These are phyloP conservation scores for Thalassiosira profunda DNA, from an alignment of 108 stramenopile species.

Conservation along the genomic window DNA sequence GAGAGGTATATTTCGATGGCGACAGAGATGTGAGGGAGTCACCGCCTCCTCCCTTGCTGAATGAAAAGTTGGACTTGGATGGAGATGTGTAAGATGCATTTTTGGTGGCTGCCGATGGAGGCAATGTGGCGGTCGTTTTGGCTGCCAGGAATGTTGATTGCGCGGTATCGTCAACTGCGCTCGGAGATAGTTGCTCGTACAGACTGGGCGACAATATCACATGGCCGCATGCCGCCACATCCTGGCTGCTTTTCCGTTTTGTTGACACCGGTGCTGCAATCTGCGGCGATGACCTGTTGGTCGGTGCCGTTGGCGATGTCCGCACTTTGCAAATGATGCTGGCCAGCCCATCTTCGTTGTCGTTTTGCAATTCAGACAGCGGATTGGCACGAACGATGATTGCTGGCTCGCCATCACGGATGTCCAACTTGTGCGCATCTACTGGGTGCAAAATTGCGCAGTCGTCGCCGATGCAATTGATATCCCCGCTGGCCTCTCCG, in stretches of 20 bases:
- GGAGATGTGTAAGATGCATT: slow-evolving; percentile 17
- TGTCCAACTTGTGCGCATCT: slow-evolving; percentile 23
- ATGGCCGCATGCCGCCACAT: slow-evolving; percentile 1
- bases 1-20: slow-evolving; percentile 18
- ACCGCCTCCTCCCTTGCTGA: slow-evolving; percentile 63
- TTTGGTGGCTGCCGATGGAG: neutral
- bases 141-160: neutral
- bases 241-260: slow-evolving; percentile 2
- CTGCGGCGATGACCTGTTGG: neutral
- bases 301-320: neutral
- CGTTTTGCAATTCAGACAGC: neutral
- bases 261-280: slow-evolving; percentile 2
- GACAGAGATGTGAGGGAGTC: slow-evolving; percentile 50
- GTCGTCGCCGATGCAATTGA: no score
- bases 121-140: neutral
- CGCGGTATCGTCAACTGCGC: neutral
- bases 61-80: slow-evolving; percentile 61
- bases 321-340: neutral
- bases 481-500: neutral
- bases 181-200: neutral
- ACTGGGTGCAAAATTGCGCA: slow-evolving; percentile 10
- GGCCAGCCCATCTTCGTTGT: neutral
- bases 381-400: slow-evolving; percentile 2
- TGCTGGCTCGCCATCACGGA: slow-evolving; percentile 26
- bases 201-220: neutral